Conservation (phyloP, 108 stramenopile species). For the Nitzschia palea region DNA sequence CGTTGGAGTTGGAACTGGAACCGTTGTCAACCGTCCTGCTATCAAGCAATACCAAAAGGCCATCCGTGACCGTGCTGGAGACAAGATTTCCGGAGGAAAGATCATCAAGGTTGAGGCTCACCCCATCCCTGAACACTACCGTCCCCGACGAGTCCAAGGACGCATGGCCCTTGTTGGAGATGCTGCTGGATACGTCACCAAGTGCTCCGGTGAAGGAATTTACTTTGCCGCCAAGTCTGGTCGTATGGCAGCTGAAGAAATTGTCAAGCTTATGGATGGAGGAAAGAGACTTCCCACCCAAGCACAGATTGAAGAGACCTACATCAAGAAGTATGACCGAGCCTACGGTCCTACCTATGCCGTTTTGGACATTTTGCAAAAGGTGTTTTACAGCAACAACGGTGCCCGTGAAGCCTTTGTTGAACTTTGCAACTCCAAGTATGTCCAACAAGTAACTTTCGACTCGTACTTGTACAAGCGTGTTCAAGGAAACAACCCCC, state of each 20-base stretch:
- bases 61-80: slow-evolving; percentile 96
- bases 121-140: slow-evolving; percentile 98
- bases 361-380: slow-evolving; percentile 95
- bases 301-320: slow-evolving; percentile 88
- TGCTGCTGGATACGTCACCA: slow-evolving; percentile 98
- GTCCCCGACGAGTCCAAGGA: slow-evolving; percentile 93
- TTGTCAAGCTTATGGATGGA: slow-evolving; percentile 87
- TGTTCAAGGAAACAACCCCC: slow-evolving; percentile 97
- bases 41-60: slow-evolving; percentile 99
- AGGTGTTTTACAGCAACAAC: slow-evolving; percentile 98
- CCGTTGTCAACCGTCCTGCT: slow-evolving; percentile 97
- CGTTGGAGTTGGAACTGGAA: slow-evolving; percentile 98
- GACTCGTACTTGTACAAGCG: slow-evolving; percentile 98
- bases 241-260: slow-evolving; percentile 96
- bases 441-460: slow-evolving; percentile 98
- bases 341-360: slow-evolving; percentile 96
- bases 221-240: slow-evolving; percentile 98
- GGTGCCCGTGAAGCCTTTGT: slow-evolving; percentile 98
- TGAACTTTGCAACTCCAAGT: slow-evolving; percentile 96
- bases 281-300: slow-evolving; percentile 91
- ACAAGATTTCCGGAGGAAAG: slow-evolving; percentile 97
- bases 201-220: slow-evolving; percentile 99
- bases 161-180: slow-evolving; percentile 95
- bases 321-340: slow-evolving; percentile 93
- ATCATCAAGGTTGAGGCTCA: slow-evolving; percentile 99